Conservation (phyloP, 371 early-diverging fungal genomes). For the Blastocladiella emersonii region DNA sequence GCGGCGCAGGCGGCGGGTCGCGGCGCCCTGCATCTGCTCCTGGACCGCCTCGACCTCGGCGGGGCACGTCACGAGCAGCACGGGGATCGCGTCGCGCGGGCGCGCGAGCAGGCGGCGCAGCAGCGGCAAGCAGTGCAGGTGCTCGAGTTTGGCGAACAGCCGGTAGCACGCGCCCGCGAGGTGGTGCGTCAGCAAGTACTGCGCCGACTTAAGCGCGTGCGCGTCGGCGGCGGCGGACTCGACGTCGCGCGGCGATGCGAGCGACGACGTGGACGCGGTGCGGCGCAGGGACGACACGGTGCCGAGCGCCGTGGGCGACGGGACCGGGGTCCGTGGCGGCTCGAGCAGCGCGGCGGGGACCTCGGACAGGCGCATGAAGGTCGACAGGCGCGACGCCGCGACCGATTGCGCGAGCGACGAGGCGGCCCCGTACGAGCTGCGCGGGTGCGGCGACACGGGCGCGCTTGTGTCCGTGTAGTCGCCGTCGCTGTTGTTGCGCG, state of each 20-base stretch:
- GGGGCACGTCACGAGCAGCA: background rate
- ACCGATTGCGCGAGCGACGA: background rate
- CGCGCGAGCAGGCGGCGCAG: background rate
- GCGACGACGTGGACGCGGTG: background rate
- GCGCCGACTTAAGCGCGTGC: background rate
- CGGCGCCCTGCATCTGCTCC: too few species aligned
- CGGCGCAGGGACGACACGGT: too few species aligned
- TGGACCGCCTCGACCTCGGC: background rate
- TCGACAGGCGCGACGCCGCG: background rate
- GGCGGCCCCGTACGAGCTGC: too few species aligned
- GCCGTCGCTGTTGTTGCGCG: too few species aligned
- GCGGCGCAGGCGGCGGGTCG: background rate
- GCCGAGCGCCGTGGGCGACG: too few species aligned
- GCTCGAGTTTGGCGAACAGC: background rate
- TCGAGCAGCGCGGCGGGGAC: background rate
- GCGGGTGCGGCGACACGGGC: too few species aligned
- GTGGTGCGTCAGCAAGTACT: background rate
- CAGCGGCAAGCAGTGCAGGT: background rate
- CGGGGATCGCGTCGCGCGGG: background rate
- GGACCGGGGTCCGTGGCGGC: too few species aligned
- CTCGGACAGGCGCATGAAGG: background rate
- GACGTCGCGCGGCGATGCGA: too few species aligned
- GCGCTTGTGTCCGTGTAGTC: too few species aligned
- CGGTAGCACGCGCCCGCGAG: background rate
- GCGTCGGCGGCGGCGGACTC: background rate